Base-by-base conservation (phyloP, 768 basidiomycete genomes). In the Trametes elegans region DNA sequence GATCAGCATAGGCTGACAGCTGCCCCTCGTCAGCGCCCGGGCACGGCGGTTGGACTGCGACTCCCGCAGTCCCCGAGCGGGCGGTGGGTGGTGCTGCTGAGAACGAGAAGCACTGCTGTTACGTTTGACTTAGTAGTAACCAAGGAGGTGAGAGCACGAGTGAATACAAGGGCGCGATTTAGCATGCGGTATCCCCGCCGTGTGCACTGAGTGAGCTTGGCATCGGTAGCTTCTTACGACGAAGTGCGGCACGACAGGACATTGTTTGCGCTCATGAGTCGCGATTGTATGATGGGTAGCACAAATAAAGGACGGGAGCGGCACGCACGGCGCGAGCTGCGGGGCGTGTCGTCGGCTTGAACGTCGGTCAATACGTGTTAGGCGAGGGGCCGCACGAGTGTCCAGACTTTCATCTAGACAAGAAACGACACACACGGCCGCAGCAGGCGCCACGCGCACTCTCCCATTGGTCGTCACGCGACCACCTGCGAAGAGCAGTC, bases 91-190 rank as follows among this genome's bases (percentile, higher is more conserved):
- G 18, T 14, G 46, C 55, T 43, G 49, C 55, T 49, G 48, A 41
- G 55, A 44, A 45, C 39, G 42, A 36, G 55, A 57, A 57, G 55
- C 28, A 35, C 23, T 14, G 7, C 21, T 10, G 13, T 57, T 57
- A 57, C 55, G 55, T 57, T 28, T 39, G 48, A 42, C 24, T 48
- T 41, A 19, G 41, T 53, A 35, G 42, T 44, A 32, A 28, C 24
- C 43, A 32, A 13, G 23, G 14, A 23, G 23, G 19, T 32, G 42
- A 19, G 41, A 32, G 10, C 32, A 7, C 9, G 14, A 27, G 42
- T 11, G 28, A 18, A 32, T n/a, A 38, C 35, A 53, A 53, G 51
- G 34, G 19, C 18, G 34, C 51, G 29, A 24, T 28, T 28, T 44
- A 28, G 51, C 42, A 53, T 38, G 43, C 26, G 51, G 42, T 21